Base-by-base conservation (phyloP, 352 stramenopile species). In the Phytophthora podocarpi region DNA sequence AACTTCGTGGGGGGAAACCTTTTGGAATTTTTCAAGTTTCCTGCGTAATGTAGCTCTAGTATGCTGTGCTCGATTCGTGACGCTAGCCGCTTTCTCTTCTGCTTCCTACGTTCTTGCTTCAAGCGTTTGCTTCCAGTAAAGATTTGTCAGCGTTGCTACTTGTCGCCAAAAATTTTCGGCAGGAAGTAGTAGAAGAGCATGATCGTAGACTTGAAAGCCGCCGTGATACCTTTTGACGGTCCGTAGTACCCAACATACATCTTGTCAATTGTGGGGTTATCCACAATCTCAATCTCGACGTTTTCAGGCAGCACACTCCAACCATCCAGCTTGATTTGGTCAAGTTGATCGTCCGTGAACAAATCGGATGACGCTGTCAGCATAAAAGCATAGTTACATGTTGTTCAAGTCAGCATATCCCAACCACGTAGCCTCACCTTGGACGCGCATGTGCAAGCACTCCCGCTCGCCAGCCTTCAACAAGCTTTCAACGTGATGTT, bases 151-250 rank as follows among this genome's bases (percentile, higher is more conserved):
- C 5, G 5, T 13, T 6, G 34, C n/a, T n/a, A n/a, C n/a, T n/a
- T n/a, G n/a, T n/a, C n/a, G n/a, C 43, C 51, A 69, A 27, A 69
- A 53, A 10, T 21, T 20, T 56, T 51, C 6, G 45, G 59, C n/a
- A 64, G 10, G 32, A 59, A 64, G 5, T 54, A 69, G 41, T 50
- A 39, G 16, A 69, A 64, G 7, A 45, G 36, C 3, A 5, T 20
- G 8, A 69, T 1, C 1, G 42, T 12, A 4, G 49, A 48, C 9
- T 41, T 37, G 5, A 26, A 18, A 5, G 6, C 24, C 3, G 20
- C 18, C 9, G 60, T 23, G 1, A 51, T 32, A 24, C 46, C 24
- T 20, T 36, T 4, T 1, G 42, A 49, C 7, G 42, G 42, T 11
- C 42, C 26, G 9, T 21, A 59, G 30, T 59, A 51, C 0, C 51